Evolutionary conservation across 768 basidiomycete genomes (phyloP).

Genomic region (Asterophora lycoperdoides): DNA sequence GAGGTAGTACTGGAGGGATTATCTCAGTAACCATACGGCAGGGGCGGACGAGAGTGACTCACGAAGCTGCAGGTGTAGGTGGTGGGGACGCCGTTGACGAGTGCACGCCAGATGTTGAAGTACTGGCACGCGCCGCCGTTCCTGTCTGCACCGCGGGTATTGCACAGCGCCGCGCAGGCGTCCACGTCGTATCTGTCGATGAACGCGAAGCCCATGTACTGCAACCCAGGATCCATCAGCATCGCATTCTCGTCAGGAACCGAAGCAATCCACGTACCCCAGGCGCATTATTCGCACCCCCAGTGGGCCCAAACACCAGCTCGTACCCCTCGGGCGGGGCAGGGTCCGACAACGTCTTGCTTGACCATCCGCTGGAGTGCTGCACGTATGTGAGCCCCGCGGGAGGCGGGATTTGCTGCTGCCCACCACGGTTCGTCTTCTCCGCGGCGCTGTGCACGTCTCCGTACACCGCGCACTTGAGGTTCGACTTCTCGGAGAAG

Average conservation of each 20-base stretch:
- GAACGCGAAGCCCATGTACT: slow-evolving; percentile 53
- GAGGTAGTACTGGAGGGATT: slow-evolving; percentile 36
- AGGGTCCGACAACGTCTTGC: slow-evolving; percentile 33
- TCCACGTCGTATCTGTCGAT: slow-evolving; percentile 43
- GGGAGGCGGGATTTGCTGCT: slow-evolving; percentile 33
- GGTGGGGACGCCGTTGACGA: slow-evolving; percentile 41
- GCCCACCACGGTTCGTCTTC: slow-evolving; percentile 43
- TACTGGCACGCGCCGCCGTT: slow-evolving; percentile 43
- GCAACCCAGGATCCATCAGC: slow-evolving; percentile 5
- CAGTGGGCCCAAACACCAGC: slow-evolving; percentile 41
- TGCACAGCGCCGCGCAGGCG: slow-evolving; percentile 43
- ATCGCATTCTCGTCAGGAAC: too few species aligned
- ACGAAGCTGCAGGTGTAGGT: slow-evolving; percentile 50
- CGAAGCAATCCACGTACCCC: slow-evolving; percentile 10
- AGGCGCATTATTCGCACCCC: slow-evolving; percentile 39
- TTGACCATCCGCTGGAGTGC: slow-evolving; percentile 40
- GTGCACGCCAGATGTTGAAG: slow-evolving; percentile 52
- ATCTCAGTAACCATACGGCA: background rate
- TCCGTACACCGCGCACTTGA: slow-evolving; percentile 45
- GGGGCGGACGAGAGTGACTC: slow-evolving; percentile 9
- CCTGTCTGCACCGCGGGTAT: slow-evolving; percentile 36
- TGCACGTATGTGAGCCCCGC: slow-evolving; percentile 39
- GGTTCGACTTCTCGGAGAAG: slow-evolving; percentile 36
- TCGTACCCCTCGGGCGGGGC: slow-evolving; percentile 40
- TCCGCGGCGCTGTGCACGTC: slow-evolving; percentile 39